Evolutionary conservation across 495 filamentous ascomycete species (phyloP), one percentile per base, ranked within the genome.

Genomic region (Penicillium antarcticum): DNA sequence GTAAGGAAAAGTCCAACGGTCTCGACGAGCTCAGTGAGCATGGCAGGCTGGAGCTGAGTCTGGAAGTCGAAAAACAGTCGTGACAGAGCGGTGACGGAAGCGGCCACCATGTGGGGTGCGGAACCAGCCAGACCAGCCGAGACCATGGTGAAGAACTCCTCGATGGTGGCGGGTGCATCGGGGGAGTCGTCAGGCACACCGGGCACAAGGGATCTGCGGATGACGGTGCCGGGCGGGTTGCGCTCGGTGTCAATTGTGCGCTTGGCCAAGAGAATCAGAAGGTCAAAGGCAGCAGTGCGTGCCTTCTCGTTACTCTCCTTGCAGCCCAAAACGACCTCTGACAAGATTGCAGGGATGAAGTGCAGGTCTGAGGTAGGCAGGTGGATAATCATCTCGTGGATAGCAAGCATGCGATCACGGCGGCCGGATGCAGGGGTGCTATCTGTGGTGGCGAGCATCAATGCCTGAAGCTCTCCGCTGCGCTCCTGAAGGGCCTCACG

Each of bases 101-200:
- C 94, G 7, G 88, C 92, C 52, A 97, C 86, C 89, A 96, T 96
- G 72, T 97, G 94, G 33, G 94, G 91, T 14, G 90, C 88, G 52
- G 78, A 83, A 36, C 91, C 92, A 1, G 92, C 94, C 26, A 98
- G 82, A 67, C 95, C 94, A 17, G 94, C 95, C 41, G 88, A 92
- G 29, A 98, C 86, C 92, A 98, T 98, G 35, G 91, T 96, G 79
- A 97, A 89, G 69, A 95, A 97, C 65, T 97, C 94, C 58, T 97
- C 92, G 23, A 97, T 77, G 12, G 78, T 87, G 6, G 92, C 92
- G 12, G 78, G 64, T 2, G 85, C 90, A 45, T 80, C 71, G n/a
- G 90, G 87, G 2, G 91, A 84, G 64, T 92, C 80, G 31, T 82
- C 71, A 4, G 87, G 79, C 88, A 97, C 92, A 64, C 92, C 81